A percentile compares a stretch with the other conserved stretches of the same genome.
These are phyloP conservation scores for Symbiodinium pilosum DNA, from an alignment of 73 alveolate genomes.

Conservation along the genomic window DNA sequence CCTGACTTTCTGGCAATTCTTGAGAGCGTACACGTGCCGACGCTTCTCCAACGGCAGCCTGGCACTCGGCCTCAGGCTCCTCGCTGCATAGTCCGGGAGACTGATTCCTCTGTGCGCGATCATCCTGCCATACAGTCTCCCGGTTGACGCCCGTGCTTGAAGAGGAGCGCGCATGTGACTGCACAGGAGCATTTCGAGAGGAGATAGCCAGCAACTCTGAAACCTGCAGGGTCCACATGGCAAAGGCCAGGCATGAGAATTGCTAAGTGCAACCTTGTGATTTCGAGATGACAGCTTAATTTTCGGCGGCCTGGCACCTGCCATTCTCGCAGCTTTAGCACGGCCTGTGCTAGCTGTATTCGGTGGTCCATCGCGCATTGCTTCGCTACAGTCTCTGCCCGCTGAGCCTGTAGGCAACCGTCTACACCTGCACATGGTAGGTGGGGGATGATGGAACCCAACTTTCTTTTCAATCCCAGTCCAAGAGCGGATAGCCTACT, in stretches of 20 bases:
- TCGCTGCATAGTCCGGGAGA: neutral
- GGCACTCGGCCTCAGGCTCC: conserved; percentile 4
- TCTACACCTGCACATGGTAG: neutral
- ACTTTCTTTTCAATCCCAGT: too few species aligned
- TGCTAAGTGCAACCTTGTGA: neutral
- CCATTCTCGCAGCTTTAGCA: conserved; percentile 29
- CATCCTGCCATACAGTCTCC: neutral
- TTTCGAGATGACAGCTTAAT: too few species aligned
- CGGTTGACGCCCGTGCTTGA: too few species aligned
- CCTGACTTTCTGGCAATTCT: neutral
- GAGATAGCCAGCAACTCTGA: neutral
- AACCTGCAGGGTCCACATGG: neutral
- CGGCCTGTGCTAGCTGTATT: conserved; percentile 11
- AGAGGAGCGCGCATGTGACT: too few species aligned
- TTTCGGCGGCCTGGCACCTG: conserved; percentile 32
- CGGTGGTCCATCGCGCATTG: neutral
- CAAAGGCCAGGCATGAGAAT: neutral
- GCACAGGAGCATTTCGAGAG: too few species aligned
- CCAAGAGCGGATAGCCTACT: too few species aligned
- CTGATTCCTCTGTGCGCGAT: neutral
- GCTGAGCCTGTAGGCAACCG: conserved; percentile 6
- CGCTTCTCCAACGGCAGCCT: neutral
- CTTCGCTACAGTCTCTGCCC: conserved; percentile 15
- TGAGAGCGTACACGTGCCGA: neutral
- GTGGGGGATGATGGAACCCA: neutral